Evolutionary conservation across 768 basidiomycete species (phyloP).

Genomic region (Thelephora aurantiotincta): DNA sequence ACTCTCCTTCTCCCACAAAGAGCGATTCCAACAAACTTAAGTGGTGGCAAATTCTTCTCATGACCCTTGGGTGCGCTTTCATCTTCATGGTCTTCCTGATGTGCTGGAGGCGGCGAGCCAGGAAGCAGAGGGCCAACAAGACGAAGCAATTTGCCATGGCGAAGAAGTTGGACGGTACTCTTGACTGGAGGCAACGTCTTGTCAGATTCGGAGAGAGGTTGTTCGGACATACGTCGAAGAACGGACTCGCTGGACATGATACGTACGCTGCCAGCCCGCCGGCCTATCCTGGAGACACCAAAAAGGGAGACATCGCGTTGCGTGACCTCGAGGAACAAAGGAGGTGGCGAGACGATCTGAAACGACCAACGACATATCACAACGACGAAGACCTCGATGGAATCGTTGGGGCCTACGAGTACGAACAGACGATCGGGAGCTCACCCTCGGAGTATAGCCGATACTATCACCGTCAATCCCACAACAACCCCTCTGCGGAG

Average conservation of each 20-base stretch:
- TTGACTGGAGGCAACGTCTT: conserved; percentile 43
- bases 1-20: conserved; percentile 25
- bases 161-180: conserved; percentile 34
- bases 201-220: conserved; percentile 41
- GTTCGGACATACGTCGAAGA: conserved; percentile 31
- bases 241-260: conserved; percentile 12
- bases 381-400: conserved; percentile 29
- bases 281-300: neutral
- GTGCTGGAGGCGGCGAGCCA: conserved; percentile 57
- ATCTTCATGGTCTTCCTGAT: conserved; percentile 55
- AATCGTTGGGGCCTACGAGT: conserved; percentile 31
- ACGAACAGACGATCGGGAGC: conserved; percentile 21
- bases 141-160: conserved; percentile 51
- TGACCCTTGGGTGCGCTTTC: conserved; percentile 70
- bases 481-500: conserved; percentile 8
- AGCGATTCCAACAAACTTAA: conserved; percentile 25
- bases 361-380: conserved; percentile 13
- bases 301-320: conserved; percentile 32
- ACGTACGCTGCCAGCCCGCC: conserved; percentile 13
- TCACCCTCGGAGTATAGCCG: conserved; percentile 26
- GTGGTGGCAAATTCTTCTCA: conserved; percentile 82
- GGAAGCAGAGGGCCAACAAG: conserved; percentile 50
- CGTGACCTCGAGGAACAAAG: conserved; percentile 36
- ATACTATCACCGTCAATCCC: conserved; percentile 21
- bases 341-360: conserved; percentile 31